Conservation (phyloP, 306 rosid genomes). For the Acacia melanoxylon region DNA sequence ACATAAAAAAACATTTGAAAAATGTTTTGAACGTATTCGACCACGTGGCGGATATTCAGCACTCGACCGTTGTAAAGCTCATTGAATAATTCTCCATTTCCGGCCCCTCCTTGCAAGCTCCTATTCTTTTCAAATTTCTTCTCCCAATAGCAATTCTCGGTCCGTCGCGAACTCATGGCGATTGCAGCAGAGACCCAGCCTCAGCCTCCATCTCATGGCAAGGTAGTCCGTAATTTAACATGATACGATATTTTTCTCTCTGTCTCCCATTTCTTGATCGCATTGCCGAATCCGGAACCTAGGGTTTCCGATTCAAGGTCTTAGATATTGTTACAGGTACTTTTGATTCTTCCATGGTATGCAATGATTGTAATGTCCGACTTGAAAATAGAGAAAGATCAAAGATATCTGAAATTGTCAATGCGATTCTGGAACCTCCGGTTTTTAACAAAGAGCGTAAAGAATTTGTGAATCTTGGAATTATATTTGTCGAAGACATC, state of each 20-base stretch:
- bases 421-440: conserved; percentile 7
- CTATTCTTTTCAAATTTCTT: conserved; percentile 28
- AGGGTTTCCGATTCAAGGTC: conserved; percentile 35
- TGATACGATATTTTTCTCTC: not conserved
- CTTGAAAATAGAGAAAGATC: not conserved
- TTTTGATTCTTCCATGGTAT: not conserved
- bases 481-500: not conserved
- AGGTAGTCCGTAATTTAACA: conserved; percentile 39
- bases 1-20: conserved; percentile 37
- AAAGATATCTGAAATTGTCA: not conserved
- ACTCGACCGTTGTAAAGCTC: conserved; percentile 87
- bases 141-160: not conserved
- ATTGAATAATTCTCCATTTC: conserved; percentile 21
- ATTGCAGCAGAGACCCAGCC: conserved; percentile 66
- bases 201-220: conserved; percentile 52
- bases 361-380: not conserved
- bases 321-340: not conserved
- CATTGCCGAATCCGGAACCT: not conserved
- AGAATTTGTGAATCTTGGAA: not conserved
- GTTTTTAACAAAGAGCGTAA: not conserved
- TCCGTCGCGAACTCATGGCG: conserved; percentile 52
- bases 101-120: conserved; percentile 1
- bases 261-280: not conserved
- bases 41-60: conserved; percentile 55
- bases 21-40: conserved; percentile 33